Evolutionary conservation across 2,329 filamentous ascomycete species (phyloP).

Genomic region (Ustulina deusta): DNA sequence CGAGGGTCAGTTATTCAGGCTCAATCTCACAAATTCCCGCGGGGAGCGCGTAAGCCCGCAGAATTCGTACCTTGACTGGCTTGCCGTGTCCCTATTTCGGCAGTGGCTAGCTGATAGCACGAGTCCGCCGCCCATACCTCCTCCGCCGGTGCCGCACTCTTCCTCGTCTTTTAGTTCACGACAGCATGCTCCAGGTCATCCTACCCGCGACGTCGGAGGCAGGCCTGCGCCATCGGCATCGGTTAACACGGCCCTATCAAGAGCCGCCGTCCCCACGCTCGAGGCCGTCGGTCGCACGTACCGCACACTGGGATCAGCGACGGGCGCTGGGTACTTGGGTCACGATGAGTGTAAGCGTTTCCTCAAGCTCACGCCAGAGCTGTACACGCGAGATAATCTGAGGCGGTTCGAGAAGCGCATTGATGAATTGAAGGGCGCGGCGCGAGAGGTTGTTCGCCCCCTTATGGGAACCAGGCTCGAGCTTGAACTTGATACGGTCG

Average conservation of each 20-base stretch:
- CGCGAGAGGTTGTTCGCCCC: slow-evolving; percentile 83
- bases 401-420: slow-evolving; percentile 86
- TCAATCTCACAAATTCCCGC: slow-evolving; percentile 80
- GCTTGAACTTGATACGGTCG: slow-evolving; percentile 71
- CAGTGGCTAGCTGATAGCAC: slow-evolving; percentile 96
- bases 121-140: slow-evolving; percentile 72
- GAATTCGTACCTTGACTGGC: slow-evolving; percentile 89
- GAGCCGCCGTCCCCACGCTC: slow-evolving; percentile 60
- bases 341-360: slow-evolving; percentile 94
- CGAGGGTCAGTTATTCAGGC: slow-evolving; percentile 83
- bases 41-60: slow-evolving; percentile 85
- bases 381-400: slow-evolving; percentile 89
- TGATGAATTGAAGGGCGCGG: slow-evolving; percentile 88
- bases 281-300: slow-evolving; percentile 79
- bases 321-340: slow-evolving; percentile 73
- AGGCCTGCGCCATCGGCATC: slow-evolving; percentile 19
- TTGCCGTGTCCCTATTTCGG: slow-evolving; percentile 86
- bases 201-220: slow-evolving; percentile 36
- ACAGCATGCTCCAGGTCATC: slow-evolving; percentile 29
- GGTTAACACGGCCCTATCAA: slow-evolving; percentile 47
- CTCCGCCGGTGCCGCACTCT: slow-evolving; percentile 38
- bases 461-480: slow-evolving; percentile 88
- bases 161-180: slow-evolving; percentile 38
- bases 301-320: slow-evolving; percentile 76
- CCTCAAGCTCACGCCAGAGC: slow-evolving; percentile 82